Evolutionary conservation across 2,329 filamentous ascomycete species (phyloP).

Genomic region (Mycogone perniciosa): DNA sequence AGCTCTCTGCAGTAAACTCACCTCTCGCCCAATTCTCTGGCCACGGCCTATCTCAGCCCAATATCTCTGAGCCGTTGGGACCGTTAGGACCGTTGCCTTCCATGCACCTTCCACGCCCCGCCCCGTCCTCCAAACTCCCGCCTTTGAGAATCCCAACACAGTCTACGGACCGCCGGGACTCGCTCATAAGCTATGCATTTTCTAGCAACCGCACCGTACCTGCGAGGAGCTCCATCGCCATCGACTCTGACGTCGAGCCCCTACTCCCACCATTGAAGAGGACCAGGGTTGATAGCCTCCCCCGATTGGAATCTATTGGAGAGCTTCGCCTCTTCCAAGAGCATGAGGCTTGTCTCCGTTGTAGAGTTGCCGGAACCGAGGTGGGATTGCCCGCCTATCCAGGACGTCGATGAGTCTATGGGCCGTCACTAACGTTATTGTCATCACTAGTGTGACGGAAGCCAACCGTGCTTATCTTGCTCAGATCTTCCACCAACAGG

Average conservation of each 20-base stretch:
- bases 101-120: conserved; percentile 32
- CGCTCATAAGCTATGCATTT: conserved; percentile 26
- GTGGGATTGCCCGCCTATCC: conserved; percentile 28
- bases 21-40: conserved; percentile 5
- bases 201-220: conserved; percentile 32
- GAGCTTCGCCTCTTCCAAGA: conserved; percentile 47
- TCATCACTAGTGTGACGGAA: conserved; percentile 42
- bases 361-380: conserved; percentile 39
- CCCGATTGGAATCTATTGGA: conserved; percentile 50
- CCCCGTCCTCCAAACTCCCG: conserved; percentile 24
- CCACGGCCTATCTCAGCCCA: conserved; percentile 4
- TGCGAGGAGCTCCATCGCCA: conserved; percentile 35
- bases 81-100: conserved; percentile 21
- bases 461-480: conserved; percentile 44
- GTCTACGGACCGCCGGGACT: conserved; percentile 23
- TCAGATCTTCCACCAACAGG: conserved; percentile 30
- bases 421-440: too few species aligned
- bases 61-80: conserved; percentile 9
- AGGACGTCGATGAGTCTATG: too few species aligned
- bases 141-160: conserved; percentile 25
- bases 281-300: conserved; percentile 42
- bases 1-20: conserved; percentile 30
- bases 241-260: conserved; percentile 44
- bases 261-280: conserved; percentile 50
- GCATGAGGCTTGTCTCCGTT: conserved; percentile 45